Conservation (phyloP, 257 asterid genomes). For the Solanum ahanhuiri region DNA sequence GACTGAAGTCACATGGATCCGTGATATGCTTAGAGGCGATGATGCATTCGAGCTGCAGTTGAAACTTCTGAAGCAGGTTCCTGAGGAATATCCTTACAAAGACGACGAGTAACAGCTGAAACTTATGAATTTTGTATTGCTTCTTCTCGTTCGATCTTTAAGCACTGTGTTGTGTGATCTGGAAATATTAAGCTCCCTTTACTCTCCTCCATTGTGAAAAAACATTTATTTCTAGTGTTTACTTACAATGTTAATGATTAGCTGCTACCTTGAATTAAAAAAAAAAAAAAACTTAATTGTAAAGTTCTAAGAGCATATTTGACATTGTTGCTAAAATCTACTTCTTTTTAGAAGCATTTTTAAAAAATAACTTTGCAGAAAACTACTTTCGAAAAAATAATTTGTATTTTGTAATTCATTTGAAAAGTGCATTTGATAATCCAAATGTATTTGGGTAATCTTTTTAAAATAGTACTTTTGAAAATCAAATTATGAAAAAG, state of each 20-base stretch:
- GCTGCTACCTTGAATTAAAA: background rate
- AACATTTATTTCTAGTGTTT: background rate
- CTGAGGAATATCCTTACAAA: slow-evolving; percentile 97
- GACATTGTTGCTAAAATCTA: too few relatives aligned
- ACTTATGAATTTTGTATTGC: background rate
- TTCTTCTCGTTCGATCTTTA: background rate
- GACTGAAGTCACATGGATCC: slow-evolving; percentile 90
- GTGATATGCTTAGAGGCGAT: slow-evolving; percentile 97
- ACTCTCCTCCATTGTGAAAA: background rate
- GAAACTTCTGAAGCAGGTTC: slow-evolving; percentile 89
- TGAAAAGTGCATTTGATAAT: too few relatives aligned
- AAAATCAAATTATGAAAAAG: too few relatives aligned
- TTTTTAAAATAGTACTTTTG: too few relatives aligned
- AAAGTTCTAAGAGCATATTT: too few relatives aligned
- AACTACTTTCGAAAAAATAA: too few relatives aligned
- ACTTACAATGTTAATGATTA: background rate
- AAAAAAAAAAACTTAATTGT: too few relatives aligned
- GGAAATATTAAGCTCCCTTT: background rate
- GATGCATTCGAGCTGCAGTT: slow-evolving; percentile 91
- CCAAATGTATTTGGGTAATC: too few relatives aligned
- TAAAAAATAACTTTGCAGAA: too few relatives aligned
- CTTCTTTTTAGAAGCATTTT: too few relatives aligned
- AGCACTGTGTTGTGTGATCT: background rate
- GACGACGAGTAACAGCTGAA: slow-evolving; percentile 64
- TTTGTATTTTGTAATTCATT: too few relatives aligned